Conservation (phyloP, 371 early-diverging fungal genomes). For the Mortierella sp. region DNA sequence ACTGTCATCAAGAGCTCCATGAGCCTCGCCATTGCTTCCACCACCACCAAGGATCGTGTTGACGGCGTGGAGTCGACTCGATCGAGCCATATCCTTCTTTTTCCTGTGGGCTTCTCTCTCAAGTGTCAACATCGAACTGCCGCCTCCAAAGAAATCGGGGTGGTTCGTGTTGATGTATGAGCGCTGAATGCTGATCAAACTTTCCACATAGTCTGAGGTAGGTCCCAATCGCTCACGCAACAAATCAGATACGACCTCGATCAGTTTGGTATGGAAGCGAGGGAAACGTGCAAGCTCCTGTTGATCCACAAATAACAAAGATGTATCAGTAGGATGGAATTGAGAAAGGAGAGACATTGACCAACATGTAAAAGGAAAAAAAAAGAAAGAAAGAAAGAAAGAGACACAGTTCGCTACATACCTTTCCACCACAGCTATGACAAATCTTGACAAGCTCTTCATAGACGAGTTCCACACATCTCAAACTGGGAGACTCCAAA, state of each 20-base stretch:
- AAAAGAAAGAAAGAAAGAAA: not conserved
- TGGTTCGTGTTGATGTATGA: constrained; percentile 91
- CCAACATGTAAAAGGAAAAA: not conserved
- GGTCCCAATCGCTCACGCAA: constrained; percentile 78
- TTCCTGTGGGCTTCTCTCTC: constrained; percentile 58
- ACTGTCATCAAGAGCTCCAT: not conserved
- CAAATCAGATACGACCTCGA: constrained; percentile 76
- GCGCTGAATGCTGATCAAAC: constrained; percentile 81
- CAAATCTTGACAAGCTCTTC: constrained; percentile 87
- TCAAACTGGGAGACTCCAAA: constrained; percentile 80
- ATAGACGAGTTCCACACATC: constrained; percentile 84
- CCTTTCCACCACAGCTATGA: constrained; percentile 80
- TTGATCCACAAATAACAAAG: not conserved
- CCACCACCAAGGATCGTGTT: not conserved
- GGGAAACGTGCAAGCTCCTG: constrained; percentile 80
- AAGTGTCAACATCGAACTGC: constrained; percentile 66
- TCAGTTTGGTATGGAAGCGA: constrained; percentile 72
- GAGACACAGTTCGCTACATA: constrained; percentile 8
- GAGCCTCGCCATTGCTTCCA: too few relatives aligned
- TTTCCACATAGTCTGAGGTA: constrained; percentile 74
- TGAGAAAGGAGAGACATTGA: not conserved
- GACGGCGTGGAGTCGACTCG: not conserved
- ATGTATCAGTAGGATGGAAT: not conserved
- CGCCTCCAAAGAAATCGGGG: constrained; percentile 85
- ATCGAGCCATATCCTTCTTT: constrained; percentile 39